phyloP scores from a whole-genome alignment of 1,284 basidiomycete genomes.

The Pulveroboletus sp. region DNA sequence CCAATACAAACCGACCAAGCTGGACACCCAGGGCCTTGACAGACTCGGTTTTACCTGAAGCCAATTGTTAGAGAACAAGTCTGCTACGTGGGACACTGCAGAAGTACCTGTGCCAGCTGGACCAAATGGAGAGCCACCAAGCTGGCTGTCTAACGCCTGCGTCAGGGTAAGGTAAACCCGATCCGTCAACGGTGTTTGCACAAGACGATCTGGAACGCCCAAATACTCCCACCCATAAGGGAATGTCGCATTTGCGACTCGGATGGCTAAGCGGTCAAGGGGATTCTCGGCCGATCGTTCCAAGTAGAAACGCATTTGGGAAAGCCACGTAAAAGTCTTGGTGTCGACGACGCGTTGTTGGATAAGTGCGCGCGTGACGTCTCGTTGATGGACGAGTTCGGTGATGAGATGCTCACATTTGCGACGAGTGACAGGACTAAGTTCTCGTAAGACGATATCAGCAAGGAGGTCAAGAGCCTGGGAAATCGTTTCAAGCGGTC shows the following conservation, averaged over 20 bases:
- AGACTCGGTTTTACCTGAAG: constrained; percentile 93
- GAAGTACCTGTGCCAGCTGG: constrained; percentile 92
- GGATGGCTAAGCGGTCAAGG: constrained; percentile 78
- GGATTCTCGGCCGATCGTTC: constrained; percentile 72
- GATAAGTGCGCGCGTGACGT: constrained; percentile 85
- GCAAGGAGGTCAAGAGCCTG: constrained; percentile 92
- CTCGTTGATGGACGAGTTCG: constrained; percentile 96
- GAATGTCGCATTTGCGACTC: constrained; percentile 91
- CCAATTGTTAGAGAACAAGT: constrained; percentile 8
- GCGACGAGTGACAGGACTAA: constrained; percentile 85
- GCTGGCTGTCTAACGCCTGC: constrained; percentile 91
- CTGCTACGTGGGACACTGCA: neutral
- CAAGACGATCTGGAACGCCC: constrained; percentile 94
- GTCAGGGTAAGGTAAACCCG: constrained; percentile 96
- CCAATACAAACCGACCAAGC: constrained; percentile 95
- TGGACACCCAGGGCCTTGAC: constrained; percentile 99
- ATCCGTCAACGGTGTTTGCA: constrained; percentile 98
- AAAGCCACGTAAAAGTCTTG: constrained; percentile 89
- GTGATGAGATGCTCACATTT: constrained; percentile 99
- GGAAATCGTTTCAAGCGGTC: constrained; percentile 73
- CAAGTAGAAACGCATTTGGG: constrained; percentile 98
- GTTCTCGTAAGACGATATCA: constrained; percentile 91
- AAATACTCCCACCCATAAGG: constrained; percentile 99
- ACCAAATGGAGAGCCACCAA: constrained; percentile 97
- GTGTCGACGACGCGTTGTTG: constrained; percentile 64